Evolutionary conservation across 2,329 filamentous ascomycete species (phyloP), one percentile per base, ranked within the genome.

Genomic region (Apiospora saccharicola): DNA sequence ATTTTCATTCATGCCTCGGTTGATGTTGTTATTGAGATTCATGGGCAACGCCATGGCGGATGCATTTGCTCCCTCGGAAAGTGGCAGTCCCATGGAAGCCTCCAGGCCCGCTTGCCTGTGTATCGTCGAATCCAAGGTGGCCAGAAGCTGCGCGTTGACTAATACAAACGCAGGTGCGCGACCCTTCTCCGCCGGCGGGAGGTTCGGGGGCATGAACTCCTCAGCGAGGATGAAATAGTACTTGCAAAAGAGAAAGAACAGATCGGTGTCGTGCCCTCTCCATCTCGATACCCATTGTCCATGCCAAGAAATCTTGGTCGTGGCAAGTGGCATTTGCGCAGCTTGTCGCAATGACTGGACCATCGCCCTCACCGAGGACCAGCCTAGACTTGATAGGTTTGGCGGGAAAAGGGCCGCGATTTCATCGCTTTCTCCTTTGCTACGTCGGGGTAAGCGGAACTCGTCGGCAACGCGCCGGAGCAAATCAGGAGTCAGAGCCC

Each of bases 181-280:
- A 6, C 87, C 88, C 77, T 89, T 90, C 72, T 90, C 87, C 0
- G 83, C 77, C 22, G 90, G 80, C 2, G 89, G 84, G 43, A 91
- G 79, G 4, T 84, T 85, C 0, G 82, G 77, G 0, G 92, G 91
- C 76, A 93, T 85, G 75, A 93, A 93, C 73, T 96, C 93, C 53
- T 93, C 90, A 4, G 92, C 88, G 3, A 98, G 86, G 26, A 96
- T 88, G 80, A 96, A 93, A 77, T 93, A 97, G 80, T 96, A 92
- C 82, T 97, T 98, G 83, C 91, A 90, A 78, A 98, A 98, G 64
- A 97, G 92, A 83, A 96, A 98, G 80, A 98, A 94, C 46, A 98
- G 85, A 78, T 98, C 95, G 4, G 93, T 97, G 77, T 98, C 95
- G 2, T 91, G 90, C 19, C 95, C 95, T 74, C 90, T 92, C 95